phyloP scores from a whole-genome alignment of 495 filamentous ascomycete species.

The Pyrenula aspistea region DNA sequence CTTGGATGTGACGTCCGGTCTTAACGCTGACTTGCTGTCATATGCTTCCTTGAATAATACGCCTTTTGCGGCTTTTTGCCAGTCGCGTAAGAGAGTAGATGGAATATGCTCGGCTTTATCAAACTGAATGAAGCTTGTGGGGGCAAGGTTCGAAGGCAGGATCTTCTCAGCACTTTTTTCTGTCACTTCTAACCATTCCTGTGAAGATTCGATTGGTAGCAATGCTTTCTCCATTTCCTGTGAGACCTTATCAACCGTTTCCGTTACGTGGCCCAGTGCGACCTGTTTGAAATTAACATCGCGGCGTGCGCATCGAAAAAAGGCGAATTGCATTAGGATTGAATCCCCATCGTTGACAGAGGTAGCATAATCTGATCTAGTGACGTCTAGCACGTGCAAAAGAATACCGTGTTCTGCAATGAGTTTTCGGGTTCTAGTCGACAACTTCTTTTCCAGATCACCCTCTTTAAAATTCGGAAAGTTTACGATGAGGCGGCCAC shows the following conservation, averaged over 20 bases:
- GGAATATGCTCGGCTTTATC: conserved; percentile 65
- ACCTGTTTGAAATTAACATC: conserved; percentile 49
- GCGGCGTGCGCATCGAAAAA: conserved; percentile 60
- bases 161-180: conserved; percentile 36
- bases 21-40: conserved; percentile 55
- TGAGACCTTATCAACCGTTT: conserved; percentile 45
- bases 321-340: conserved; percentile 61
- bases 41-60: conserved; percentile 93
- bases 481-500: conserved; percentile 62
- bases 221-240: conserved; percentile 60
- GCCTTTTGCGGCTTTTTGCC: conserved; percentile 74
- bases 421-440: conserved; percentile 48
- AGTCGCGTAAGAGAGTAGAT: conserved; percentile 52
- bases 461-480: conserved; percentile 71
- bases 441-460: conserved; percentile 81
- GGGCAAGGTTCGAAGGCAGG: conserved; percentile 48
- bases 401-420: conserved; percentile 55
- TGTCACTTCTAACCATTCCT: conserved; percentile 61
- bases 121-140: conserved; percentile 74
- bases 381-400: conserved; percentile 62
- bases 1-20: conserved; percentile 76
- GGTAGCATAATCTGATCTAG: conserved; percentile 45
- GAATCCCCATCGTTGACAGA: conserved; percentile 36
- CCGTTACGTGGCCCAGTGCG: conserved; percentile 38
- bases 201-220: conserved; percentile 59